Conservation (phyloP, 495 filamentous ascomycete genomes). For the Astrothelium subdiscretum region DNA sequence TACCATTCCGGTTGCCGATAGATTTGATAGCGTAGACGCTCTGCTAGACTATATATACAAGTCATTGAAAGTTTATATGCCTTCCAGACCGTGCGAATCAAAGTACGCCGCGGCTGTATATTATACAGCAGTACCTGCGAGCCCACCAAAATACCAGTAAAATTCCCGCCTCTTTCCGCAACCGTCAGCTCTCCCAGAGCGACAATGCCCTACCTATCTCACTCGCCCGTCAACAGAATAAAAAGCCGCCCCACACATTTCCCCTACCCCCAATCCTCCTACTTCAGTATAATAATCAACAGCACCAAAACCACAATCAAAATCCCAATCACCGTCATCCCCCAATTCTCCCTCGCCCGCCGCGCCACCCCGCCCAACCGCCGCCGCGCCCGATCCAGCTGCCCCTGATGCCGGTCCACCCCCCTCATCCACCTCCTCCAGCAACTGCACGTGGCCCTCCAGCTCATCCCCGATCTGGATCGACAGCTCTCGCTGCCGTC, state of each 20-base stretch:
- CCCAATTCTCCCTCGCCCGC: constrained; percentile 31
- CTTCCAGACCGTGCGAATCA: too few species aligned
- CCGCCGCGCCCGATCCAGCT: constrained; percentile 60
- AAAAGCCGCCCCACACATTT: neutral
- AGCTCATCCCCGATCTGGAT: constrained; percentile 96
- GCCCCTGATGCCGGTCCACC: constrained; percentile 68
- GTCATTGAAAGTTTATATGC: neutral
- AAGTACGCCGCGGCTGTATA: too few species aligned
- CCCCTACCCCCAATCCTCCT: neutral
- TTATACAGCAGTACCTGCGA: neutral
- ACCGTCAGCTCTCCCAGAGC: too few species aligned
- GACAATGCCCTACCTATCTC: neutral
- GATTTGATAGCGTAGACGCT: neutral
- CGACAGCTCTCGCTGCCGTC: constrained; percentile 83
- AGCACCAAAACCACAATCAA: constrained; percentile 30
- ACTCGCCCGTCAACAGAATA: neutral
- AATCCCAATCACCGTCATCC: constrained; percentile 28
- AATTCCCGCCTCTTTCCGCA: too few species aligned
- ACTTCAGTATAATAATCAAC: constrained; percentile 31
- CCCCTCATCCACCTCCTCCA: constrained; percentile 79
- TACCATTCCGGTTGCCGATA: neutral
- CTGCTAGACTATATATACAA: constrained; percentile 1
- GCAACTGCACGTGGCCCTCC: constrained; percentile 73
- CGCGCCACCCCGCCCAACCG: constrained; percentile 33
- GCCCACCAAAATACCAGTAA: neutral